Evolutionary conservation across 176 grass and related monocot genomes (phyloP), one percentile per base, ranked within the genome.

Genomic region (Saccharum officinarum): DNA sequence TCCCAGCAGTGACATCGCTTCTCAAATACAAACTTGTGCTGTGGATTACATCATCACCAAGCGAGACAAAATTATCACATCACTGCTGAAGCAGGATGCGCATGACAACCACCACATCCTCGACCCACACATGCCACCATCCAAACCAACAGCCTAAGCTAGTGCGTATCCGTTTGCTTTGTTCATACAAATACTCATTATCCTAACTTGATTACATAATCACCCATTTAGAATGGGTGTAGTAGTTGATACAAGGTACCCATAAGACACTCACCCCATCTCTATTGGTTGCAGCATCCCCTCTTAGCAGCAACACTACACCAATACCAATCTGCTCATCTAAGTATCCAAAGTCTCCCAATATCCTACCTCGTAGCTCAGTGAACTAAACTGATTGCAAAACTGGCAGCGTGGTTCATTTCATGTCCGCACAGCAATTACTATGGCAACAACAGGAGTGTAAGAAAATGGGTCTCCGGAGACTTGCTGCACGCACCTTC

Each of bases 401-500:
- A 76, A 74, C 14, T 41, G 68, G 72, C 2, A 46, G 20, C 18
- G 62, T 25, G 8, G 67, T 65, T 28, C 46, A 65, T 74, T 72
- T 68, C 30, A 8, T 4, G 23, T 60, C 1, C 33, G 18, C 12
- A 4, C 17, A 36, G 11, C 12, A 81, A 42, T 39, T 54, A 16
- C 10, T 22, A 52, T 22, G 20, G 14, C n/a, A 50, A 30, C 18
- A 47, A 28, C 15, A 57, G 1, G 10, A 16, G 82, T 52, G 18
- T 63, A 61, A 42, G 1, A 46, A 80, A 14, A 17, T 64, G 28
- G 31, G 67, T 22, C 38, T 63, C 61, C 8, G 31, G 10, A 69
- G 23, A 80, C 26, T 17, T 16, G 76, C 4, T 36, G 15, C 1
- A 82, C 78, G 77, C 77, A 99, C 97, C 97, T 96, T 99, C 97